Evolutionary conservation across 1,139 yeast genomes (phyloP).

Genomic region (Suhomyces bokatorum): DNA sequence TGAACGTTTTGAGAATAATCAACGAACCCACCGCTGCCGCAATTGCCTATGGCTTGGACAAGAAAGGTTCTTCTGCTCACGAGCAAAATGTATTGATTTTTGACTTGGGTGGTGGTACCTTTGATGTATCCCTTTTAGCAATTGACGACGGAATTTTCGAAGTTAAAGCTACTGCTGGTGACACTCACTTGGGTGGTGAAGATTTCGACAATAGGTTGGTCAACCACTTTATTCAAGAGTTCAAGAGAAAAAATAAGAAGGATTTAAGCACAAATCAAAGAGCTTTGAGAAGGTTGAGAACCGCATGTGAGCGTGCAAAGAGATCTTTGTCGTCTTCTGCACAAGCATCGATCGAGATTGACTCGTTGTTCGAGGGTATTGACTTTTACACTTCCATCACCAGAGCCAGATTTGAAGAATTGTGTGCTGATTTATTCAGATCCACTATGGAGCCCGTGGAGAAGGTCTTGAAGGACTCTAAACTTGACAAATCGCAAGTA

Average conservation of each 20-base stretch:
- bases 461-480: slow-evolving; percentile 81
- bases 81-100: slow-evolving; percentile 39
- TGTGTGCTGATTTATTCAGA: slow-evolving; percentile 82
- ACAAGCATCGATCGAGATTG: slow-evolving; percentile 84
- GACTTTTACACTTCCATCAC: slow-evolving; percentile 81
- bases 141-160: slow-evolving; percentile 27
- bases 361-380: slow-evolving; percentile 76
- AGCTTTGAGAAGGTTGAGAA: slow-evolving; percentile 84
- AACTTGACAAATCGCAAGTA: slow-evolving; percentile 73
- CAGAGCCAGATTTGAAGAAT: slow-evolving; percentile 90
- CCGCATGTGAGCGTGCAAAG: slow-evolving; percentile 93
- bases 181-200: slow-evolving; percentile 30
- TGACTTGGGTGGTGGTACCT: slow-evolving; percentile 55
- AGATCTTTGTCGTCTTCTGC: slow-evolving; percentile 85
- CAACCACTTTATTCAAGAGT: slow-evolving; percentile 75
- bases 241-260: slow-evolving; percentile 81
- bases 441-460: slow-evolving; percentile 84
- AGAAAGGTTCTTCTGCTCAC: slow-evolving; percentile 28
- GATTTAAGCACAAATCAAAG: slow-evolving; percentile 76
- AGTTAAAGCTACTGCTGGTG: slow-evolving; percentile 30
- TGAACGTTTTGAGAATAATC: slow-evolving; percentile 50
- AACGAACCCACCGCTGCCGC: slow-evolving; percentile 57
- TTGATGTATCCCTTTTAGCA: slow-evolving; percentile 39
- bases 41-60: slow-evolving; percentile 48
- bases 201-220: slow-evolving; percentile 84